Evolutionary conservation across 441 rosid genomes (phyloP), one percentile per base, ranked within the genome.

Genomic region (Erysimum cheiri): DNA sequence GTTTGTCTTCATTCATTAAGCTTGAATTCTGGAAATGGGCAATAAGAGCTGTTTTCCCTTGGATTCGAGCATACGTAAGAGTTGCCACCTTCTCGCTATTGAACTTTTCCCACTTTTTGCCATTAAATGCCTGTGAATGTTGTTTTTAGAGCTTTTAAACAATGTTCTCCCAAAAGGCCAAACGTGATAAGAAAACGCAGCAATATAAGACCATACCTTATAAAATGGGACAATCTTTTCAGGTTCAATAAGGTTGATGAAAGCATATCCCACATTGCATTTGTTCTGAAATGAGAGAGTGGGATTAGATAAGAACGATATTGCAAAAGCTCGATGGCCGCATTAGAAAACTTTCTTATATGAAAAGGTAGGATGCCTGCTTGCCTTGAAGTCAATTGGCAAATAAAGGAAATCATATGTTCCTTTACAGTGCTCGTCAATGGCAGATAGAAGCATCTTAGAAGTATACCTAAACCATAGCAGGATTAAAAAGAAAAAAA

Each of bases 31-130:
- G 91, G 70, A 88, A 88, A 80, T 88, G 94, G 11, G 89, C 82
- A 75, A 88, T 81, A 37, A 88, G 91, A 66, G 94, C 91, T 49
- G 80, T 40, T 82, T 88, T 88, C 29, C 93, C 93, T 76, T 88
- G 93, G 74, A 88, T 88, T 48, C 93, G 79, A 81, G 84, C 93
- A 81, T 85, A 86, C 33, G 94, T 88, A 72, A 88, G 89, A 68
- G 85, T 81, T 15, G 94, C 94, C 59, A 88, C 94, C 82, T 88
- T 88, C 76, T 88, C 94, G 60, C 94, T 88, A 77, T 88, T 88
- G 79, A 88, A 86, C 77, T 88, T 88, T 62, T 88, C 94, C 94
- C 91, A 88, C 69, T 88, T 88, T 60, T 86, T 86, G 29, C 94
- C 91, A 72, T 85, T 86, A 62, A 88, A 88, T 48, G 94, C 94